A percentile compares a stretch with the other conserved stretches of the same genome.
Evolutionary conservation across 2,329 filamentous ascomycete genomes (phyloP).

Genomic region (Trichoderma arundinaceum): DNA sequence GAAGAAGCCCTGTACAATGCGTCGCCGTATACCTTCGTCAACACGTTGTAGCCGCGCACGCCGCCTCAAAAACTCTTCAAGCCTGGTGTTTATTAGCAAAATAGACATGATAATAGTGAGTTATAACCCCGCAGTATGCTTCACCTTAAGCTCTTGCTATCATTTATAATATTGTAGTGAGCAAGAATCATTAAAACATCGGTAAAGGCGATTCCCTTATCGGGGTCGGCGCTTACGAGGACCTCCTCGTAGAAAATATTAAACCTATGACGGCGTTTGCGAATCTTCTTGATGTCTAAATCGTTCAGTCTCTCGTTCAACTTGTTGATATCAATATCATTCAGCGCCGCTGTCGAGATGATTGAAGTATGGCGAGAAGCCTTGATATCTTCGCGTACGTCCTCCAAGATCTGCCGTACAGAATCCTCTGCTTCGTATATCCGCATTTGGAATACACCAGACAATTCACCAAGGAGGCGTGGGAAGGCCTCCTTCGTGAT

Average conservation of each 20-base stretch:
- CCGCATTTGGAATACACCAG: conserved; percentile 95
- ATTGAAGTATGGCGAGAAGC: conserved; percentile 61
- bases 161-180: conserved; percentile 98
- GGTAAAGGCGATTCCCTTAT: conserved; percentile 89
- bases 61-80: conserved; percentile 93
- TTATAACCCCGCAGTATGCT: conserved; percentile 33
- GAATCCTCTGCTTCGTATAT: conserved; percentile 93
- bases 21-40: conserved; percentile 89
- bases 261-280: conserved; percentile 75
- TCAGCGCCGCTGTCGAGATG: conserved; percentile 53
- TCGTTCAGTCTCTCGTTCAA: conserved; percentile 74
- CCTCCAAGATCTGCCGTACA: conserved; percentile 83
- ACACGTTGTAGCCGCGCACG: conserved; percentile 90
- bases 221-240: conserved; percentile 87
- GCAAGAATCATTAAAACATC: conserved; percentile 93
- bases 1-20: conserved; percentile 92
- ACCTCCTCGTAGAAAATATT: conserved; percentile 98
- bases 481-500: conserved; percentile 92
- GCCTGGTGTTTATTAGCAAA: conserved; percentile 51
- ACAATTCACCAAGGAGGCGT: conserved; percentile 85
- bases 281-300: conserved; percentile 78
- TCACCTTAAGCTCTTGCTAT: conserved; percentile 90
- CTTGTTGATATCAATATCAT: conserved; percentile 73
- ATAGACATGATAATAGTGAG: background rate
- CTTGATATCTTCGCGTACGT: conserved; percentile 68